Evolutionary conservation across 116 monocot species (phyloP).

Genomic region (Trichopus zeylanicus): DNA sequence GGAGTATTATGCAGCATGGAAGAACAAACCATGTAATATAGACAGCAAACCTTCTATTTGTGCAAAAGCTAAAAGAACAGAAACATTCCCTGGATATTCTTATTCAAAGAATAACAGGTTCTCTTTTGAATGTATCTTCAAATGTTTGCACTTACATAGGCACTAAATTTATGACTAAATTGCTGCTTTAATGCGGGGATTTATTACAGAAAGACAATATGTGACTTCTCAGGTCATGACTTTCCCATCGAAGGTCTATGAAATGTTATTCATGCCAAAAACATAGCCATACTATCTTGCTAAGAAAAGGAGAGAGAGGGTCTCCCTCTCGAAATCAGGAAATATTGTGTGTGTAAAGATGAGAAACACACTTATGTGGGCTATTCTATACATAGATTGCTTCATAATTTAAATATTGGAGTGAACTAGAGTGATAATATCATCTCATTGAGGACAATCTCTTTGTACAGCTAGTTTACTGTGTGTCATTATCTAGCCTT

Average conservation of each 20-base stretch:
- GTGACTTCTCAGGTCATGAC: background rate
- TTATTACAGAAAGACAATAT: background rate
- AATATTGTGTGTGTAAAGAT: too few relatives aligned
- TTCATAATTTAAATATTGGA: too few relatives aligned
- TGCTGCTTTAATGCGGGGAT: background rate
- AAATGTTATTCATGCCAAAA: background rate
- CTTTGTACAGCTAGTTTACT: too few relatives aligned
- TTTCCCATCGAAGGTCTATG: background rate
- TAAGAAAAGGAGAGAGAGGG: too few relatives aligned
- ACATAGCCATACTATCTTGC: too few relatives aligned
- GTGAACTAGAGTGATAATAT: too few relatives aligned
- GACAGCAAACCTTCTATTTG: slow-evolving; percentile 5
- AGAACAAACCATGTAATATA: slow-evolving; percentile 9
- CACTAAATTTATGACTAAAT: background rate
- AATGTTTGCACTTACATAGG: background rate
- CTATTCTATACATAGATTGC: too few relatives aligned
- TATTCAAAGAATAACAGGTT: slow-evolving; percentile 24
- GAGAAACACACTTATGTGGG: too few relatives aligned
- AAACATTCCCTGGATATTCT: slow-evolving; percentile 9
- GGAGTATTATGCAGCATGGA: slow-evolving; percentile 12
- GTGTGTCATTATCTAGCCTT: too few relatives aligned
- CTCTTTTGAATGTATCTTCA: background rate
- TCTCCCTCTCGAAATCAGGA: too few relatives aligned
- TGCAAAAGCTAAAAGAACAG: slow-evolving; percentile 10
- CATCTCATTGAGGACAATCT: too few relatives aligned